Percentiles rank a stretch among this genome's conserved stretches.
phyloP scores from a whole-genome alignment of 2,329 filamentous ascomycete species.

The Fusarium coffeatum region DNA sequence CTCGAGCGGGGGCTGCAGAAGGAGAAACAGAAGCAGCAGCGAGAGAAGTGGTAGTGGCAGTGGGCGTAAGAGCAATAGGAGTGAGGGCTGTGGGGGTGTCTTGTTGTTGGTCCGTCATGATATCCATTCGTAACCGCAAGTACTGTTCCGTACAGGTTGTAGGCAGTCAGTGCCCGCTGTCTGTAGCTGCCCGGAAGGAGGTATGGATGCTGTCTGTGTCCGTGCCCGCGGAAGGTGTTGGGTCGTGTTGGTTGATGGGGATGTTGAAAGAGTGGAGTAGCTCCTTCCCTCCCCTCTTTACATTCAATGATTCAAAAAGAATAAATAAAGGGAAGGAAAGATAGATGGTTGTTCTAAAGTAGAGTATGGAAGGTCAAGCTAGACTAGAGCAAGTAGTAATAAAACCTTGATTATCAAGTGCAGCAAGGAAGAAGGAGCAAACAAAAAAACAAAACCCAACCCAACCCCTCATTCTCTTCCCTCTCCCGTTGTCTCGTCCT shows the following conservation, averaged over 20 bases:
- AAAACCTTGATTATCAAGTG: background rate
- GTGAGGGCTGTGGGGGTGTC: conserved; percentile 24
- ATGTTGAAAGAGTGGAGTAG: conserved; percentile 9
- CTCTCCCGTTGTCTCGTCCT: background rate
- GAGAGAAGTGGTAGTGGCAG: conserved; percentile 8
- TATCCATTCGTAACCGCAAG: conserved; percentile 6
- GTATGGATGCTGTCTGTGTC: background rate
- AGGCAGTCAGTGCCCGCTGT: background rate
- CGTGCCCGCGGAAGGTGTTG: background rate
- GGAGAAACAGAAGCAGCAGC: background rate
- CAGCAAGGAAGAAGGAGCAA: background rate
- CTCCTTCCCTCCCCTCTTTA: background rate
- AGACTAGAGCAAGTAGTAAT: background rate
- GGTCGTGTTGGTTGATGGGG: conserved; percentile 8
- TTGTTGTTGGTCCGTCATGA: conserved; percentile 27
- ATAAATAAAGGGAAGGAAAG: background rate
- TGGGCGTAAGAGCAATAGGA: background rate
- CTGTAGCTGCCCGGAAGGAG: conserved; percentile 1
- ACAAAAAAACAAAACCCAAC: background rate
- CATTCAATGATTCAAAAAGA: background rate
- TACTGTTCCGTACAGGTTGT: background rate
- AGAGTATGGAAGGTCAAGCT: background rate
- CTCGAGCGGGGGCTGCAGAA: conserved; percentile 20
- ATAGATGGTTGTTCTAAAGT: background rate
- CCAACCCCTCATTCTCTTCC: conserved; percentile 5